phyloP scores from a whole-genome alignment of 2,329 filamentous ascomycete genomes.

The Colletotrichum theobromicola region DNA sequence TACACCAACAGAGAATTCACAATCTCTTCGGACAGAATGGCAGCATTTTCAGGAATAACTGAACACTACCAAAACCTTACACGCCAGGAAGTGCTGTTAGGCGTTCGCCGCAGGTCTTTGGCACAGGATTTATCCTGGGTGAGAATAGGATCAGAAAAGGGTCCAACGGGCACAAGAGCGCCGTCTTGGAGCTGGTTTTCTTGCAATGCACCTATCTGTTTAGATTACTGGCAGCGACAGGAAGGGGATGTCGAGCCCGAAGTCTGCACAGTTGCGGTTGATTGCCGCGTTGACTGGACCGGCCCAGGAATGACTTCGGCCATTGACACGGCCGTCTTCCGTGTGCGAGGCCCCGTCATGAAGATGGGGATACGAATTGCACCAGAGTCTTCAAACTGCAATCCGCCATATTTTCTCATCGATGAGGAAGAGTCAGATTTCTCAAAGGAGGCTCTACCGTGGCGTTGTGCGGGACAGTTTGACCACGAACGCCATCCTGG shows the following conservation, averaged over 20 bases:
- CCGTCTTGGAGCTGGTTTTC: conserved; percentile 6
- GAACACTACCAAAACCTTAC: not conserved
- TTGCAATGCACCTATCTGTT: not conserved
- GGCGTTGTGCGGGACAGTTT: not conserved
- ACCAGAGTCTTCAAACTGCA: not conserved
- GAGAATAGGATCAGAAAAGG: not conserved
- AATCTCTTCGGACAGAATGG: not conserved
- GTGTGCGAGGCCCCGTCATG: not conserved
- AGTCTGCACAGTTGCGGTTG: not conserved
- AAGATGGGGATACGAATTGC: not conserved
- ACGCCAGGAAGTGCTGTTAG: not conserved
- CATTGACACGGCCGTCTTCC: not conserved
- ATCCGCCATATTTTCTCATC: not conserved
- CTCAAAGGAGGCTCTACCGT: not conserved
- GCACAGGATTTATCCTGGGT: not conserved
- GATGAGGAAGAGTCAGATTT: not conserved
- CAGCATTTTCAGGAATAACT: not conserved
- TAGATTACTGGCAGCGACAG: not conserved
- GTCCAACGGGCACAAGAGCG: not conserved
- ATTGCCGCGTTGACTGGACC: not conserved
- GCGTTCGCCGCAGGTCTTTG: not conserved
- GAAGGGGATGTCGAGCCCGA: not conserved
- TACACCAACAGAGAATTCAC: not conserved
- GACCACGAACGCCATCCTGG: not conserved
- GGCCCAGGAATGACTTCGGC: not conserved